A percentile compares a stretch with the other conserved stretches of the same genome.
phyloP scores from a whole-genome alignment of 108 stramenopile genomes.

The Pseudonitzschia pungens region DNA sequence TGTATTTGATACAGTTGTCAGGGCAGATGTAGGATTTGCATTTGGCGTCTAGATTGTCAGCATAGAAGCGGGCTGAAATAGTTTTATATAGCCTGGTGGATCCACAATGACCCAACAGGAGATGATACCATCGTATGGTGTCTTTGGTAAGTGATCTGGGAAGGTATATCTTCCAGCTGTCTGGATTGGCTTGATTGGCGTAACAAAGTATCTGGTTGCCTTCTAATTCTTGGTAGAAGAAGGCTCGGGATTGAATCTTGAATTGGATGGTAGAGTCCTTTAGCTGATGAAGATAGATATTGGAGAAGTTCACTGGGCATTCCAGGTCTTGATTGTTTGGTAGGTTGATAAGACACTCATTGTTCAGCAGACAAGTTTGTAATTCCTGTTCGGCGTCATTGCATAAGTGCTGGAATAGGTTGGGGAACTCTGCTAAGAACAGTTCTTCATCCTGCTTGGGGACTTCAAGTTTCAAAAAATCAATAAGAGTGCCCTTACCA shows the following conservation, averaged over 20 bases:
- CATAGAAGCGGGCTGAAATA: constrained; percentile 10
- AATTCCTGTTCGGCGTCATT: neutral
- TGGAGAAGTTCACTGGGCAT: constrained; percentile 14
- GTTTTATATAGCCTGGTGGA: constrained; percentile 12
- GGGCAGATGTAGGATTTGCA: neutral
- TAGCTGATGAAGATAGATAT: constrained; percentile 8
- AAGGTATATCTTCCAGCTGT: constrained; percentile 22
- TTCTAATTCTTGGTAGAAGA: constrained; percentile 4
- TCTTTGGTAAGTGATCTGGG: neutral
- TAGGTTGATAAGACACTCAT: constrained; percentile 22
- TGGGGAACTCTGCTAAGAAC: neutral
- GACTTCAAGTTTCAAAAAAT: neutral
- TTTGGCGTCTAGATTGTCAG: neutral
- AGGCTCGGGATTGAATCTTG: neutral
- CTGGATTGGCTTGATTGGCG: neutral
- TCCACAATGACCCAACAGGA: constrained; percentile 5
- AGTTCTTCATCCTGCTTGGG: neutral
- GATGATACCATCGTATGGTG: constrained; percentile 19
- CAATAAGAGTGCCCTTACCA: neutral
- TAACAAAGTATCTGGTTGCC: neutral
- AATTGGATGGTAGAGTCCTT: constrained; percentile 21
- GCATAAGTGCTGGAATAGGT: neutral
- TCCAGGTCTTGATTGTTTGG: constrained; percentile 7
- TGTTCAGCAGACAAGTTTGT: too few species aligned
- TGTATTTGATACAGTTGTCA: constrained; percentile 14